Evolutionary conservation across 2,329 filamentous ascomycete genomes (phyloP), one percentile per base, ranked within the genome.

Genomic region (Dichotomopilus funicola): DNA sequence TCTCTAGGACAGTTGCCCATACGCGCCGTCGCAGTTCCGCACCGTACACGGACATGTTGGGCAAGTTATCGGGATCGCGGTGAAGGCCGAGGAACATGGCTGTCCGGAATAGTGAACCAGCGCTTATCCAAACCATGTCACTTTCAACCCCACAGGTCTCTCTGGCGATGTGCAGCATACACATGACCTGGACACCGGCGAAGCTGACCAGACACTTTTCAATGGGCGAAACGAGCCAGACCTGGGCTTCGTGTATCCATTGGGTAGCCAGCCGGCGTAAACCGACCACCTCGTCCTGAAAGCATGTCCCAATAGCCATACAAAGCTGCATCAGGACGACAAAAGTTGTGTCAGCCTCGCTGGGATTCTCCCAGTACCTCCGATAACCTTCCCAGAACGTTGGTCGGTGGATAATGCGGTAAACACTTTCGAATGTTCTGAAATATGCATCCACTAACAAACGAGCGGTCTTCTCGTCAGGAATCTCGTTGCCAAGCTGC

Each of bases 81-180:
- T 85, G 80, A 5, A 83, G 69, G 3, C 81, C 81, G 73, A 83
- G 81, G 53, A 74, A 74, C 63, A 84, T 76, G 51, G 80, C 81
- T 6, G 73, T 75, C 9, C 80, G 71, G n/a, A 82, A 57, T 9
- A 83, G 58, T 0, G 71, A 66, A 0, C 81, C 81, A 0, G 74
- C 70, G 1, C 75, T 71, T 36, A 79, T 73, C 79, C 79, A 83
- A 1, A 73, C 70, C 4, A 81, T 63, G 58, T 83, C 80, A 5
- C 72, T 73, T 3, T 73, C 74, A 3, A 81, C 70, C 10, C 71
- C 72, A 34, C 73, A 74, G 0, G 72, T 72, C 34, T 78, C 72
- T 31, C 77, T 74, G 1, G 79, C 78, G 3, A 81, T 63, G 12
- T 75, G 66, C 27, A 82, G 63, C 43, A 84, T 71, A 49, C 78